Percentiles rank a stretch among this genome's conserved stretches.
Conservation (phyloP, 1,139 yeast genomes). For the Debaryomycetaceae sp. region DNA sequence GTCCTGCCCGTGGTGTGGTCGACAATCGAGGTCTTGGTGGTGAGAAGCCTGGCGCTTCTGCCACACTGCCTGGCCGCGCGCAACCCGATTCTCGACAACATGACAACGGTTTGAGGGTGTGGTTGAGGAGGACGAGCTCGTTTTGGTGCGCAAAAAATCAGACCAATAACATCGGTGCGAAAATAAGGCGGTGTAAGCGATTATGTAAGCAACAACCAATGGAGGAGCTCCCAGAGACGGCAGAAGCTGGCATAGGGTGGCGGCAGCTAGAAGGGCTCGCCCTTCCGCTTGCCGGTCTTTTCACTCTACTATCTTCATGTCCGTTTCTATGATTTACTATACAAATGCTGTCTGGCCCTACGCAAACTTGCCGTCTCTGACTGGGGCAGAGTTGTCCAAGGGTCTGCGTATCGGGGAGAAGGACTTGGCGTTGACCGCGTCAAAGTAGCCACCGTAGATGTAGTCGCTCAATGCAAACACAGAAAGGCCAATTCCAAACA, state of each 20-base stretch:
- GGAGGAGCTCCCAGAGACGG: background rate
- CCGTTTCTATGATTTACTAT: constrained; percentile 3
- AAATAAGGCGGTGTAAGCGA: constrained; percentile 2
- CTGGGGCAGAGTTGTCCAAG: constrained; percentile 6
- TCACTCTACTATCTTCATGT: background rate
- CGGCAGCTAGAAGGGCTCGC: too few species aligned
- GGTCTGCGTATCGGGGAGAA: constrained; percentile 6
- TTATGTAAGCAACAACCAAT: constrained; percentile 3
- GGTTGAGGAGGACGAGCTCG: too few species aligned
- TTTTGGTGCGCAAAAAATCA: constrained; percentile 1
- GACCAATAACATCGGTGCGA: constrained; percentile 8
- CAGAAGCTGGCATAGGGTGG: too few species aligned
- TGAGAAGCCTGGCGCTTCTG: constrained; percentile 23
- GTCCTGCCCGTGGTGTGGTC: constrained; percentile 40
- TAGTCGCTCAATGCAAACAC: constrained; percentile 7
- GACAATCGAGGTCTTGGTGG: constrained; percentile 36
- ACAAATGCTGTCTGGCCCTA: constrained; percentile 4
- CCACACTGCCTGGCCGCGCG: constrained; percentile 10
- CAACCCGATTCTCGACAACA: constrained; percentile 29
- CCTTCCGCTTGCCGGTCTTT: background rate
- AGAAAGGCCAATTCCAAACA: constrained; percentile 9
- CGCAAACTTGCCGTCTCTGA: constrained; percentile 7
- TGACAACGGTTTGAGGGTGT: constrained; percentile 11
- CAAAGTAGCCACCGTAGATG: constrained; percentile 8
- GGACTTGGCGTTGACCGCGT: constrained; percentile 7